Evolutionary conservation across 2,329 filamentous ascomycete species (phyloP).

Genomic region (Magnaporthales sp.): DNA sequence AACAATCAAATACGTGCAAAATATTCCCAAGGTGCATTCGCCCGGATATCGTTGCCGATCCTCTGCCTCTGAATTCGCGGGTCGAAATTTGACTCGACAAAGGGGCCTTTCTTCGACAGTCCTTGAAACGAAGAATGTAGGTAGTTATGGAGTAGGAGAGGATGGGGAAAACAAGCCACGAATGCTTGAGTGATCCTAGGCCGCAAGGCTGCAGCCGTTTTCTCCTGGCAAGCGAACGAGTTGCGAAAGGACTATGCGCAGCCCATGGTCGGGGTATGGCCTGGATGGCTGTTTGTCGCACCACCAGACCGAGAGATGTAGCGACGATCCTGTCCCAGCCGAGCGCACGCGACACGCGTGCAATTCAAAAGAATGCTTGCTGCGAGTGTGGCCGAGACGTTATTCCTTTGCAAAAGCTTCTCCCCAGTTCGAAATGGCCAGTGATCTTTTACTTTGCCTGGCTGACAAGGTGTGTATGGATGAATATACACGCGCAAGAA

Average conservation of each 20-base stretch:
- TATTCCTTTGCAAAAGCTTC: not conserved
- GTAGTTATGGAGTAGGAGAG: not conserved
- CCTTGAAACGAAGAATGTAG: not conserved
- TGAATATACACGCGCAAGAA: not conserved
- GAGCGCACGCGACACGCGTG: not conserved
- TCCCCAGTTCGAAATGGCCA: not conserved
- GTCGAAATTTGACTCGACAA: not conserved
- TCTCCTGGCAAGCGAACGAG: constrained; percentile 3
- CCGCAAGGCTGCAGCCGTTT: not conserved
- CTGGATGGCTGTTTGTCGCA: constrained; percentile 4
- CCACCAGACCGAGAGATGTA: not conserved
- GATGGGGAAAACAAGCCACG: not conserved
- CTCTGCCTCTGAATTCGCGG: not conserved
- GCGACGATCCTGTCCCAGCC: not conserved
- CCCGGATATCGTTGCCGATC: not conserved
- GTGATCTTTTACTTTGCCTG: not conserved
- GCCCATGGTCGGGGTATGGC: constrained; percentile 4
- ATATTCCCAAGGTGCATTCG: not conserved
- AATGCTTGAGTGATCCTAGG: not conserved
- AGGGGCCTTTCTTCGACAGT: not conserved
- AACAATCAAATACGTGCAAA: not conserved
- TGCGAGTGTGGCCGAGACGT: not conserved
- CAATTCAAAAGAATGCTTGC: not conserved
- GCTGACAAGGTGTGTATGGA: not conserved
- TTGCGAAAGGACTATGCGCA: constrained; percentile 9